Evolutionary conservation across 179 eudicot species (phyloP).

Genomic region (Vitellaria paradoxa): DNA sequence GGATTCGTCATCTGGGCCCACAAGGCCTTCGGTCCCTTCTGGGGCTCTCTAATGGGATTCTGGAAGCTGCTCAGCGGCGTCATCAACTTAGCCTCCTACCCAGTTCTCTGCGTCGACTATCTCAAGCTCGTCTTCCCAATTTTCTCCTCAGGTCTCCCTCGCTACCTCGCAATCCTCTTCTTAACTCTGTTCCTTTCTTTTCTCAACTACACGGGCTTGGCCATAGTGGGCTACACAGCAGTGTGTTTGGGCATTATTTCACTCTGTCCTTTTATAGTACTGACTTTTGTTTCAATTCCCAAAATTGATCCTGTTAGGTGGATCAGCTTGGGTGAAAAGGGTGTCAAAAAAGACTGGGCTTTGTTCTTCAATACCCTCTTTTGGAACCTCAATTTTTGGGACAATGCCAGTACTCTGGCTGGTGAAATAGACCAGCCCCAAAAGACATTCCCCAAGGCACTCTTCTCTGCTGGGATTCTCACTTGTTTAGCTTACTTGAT

Average conservation of each 20-base stretch:
- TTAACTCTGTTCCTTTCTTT: neutral
- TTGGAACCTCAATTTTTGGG: slow-evolving; percentile 55
- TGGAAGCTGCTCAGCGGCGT: neutral
- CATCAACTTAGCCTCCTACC: neutral
- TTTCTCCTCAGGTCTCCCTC: neutral
- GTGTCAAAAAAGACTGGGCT: slow-evolving; percentile 36
- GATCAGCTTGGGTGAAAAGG: slow-evolving; percentile 37
- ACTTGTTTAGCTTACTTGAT: slow-evolving; percentile 45
- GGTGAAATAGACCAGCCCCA: slow-evolving; percentile 50
- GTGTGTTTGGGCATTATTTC: slow-evolving; percentile 28
- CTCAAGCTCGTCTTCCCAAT: neutral
- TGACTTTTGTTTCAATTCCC: slow-evolving; percentile 41
- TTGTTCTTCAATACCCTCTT: slow-evolving; percentile 41
- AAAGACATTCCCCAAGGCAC: slow-evolving; percentile 38
- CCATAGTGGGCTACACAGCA: neutral
- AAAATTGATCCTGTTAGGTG: slow-evolving; percentile 43
- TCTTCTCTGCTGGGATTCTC: slow-evolving; percentile 34
- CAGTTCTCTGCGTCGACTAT: neutral
- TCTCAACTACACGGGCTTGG: neutral
- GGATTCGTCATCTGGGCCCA: neutral
- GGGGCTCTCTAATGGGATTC: neutral
- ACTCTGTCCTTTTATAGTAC: slow-evolving; percentile 30
- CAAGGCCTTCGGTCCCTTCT: neutral
- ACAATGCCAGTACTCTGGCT: slow-evolving; percentile 45
- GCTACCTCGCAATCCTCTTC: neutral